Conservation (phyloP, 169 alveolate genomes). For the Theileria equi region DNA sequence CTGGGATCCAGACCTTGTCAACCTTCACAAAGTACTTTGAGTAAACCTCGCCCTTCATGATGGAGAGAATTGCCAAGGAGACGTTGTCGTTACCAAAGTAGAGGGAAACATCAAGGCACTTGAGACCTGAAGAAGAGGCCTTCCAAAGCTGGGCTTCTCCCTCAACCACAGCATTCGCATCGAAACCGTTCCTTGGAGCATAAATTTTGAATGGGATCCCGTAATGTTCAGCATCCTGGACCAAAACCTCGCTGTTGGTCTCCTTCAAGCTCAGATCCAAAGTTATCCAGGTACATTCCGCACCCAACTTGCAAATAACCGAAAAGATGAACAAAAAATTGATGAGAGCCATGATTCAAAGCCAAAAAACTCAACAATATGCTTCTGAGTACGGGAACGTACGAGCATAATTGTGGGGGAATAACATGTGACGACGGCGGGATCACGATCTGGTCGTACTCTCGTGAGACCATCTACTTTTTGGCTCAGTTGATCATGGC, state of each 20-base stretch:
- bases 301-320: too few species aligned
- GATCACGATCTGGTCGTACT: too few species aligned
- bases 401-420: too few species aligned
- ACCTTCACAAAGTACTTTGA: background rate
- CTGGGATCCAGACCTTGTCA: background rate
- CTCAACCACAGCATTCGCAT: background rate
- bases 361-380: too few species aligned
- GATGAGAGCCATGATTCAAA: too few species aligned
- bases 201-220: background rate
- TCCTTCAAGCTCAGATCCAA: background rate
- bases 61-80: background rate
- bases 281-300: background rate
- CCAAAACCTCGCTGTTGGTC: background rate
- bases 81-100: background rate
- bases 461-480: too few species aligned
- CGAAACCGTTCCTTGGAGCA: background rate
- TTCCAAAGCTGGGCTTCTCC: background rate
- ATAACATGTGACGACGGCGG: too few species aligned
- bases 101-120: background rate
- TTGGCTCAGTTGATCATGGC: too few species aligned
- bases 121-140: background rate
- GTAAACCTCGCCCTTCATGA: background rate
- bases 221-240: background rate
- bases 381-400: too few species aligned
- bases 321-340: too few species aligned